These are phyloP conservation scores for Ceratobasidium sp. DNA, from an alignment of 1,284 basidiomycete species.

Conservation along the genomic window DNA sequence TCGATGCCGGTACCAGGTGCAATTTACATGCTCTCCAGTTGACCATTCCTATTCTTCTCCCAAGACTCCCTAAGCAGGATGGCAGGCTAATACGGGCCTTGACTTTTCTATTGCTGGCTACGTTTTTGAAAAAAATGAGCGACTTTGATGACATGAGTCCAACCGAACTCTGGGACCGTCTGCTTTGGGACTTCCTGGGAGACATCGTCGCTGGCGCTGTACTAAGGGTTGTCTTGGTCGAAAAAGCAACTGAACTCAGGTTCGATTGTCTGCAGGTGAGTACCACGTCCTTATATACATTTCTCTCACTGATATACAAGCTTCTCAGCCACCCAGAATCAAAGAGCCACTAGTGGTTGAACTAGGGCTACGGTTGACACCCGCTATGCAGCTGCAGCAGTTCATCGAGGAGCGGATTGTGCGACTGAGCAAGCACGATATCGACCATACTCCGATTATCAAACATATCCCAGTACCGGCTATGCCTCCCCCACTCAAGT, in stretches of 20 bases:
- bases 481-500: not conserved
- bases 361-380: not conserved
- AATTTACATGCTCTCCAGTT: not conserved
- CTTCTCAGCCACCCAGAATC: not conserved
- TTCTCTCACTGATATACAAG: not conserved
- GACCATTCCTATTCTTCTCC: not conserved
- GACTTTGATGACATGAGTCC: not conserved
- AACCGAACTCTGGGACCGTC: not conserved
- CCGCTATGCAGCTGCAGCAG: not conserved
- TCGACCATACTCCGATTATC: not conserved
- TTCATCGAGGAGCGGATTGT: not conserved
- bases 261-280: not conserved
- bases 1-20: not conserved
- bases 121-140: not conserved
- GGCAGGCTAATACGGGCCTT: not conserved
- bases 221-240: not conserved
- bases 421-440: not conserved
- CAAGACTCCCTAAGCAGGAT: not conserved
- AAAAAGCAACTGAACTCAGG: not conserved
- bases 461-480: not conserved
- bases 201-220: not conserved
- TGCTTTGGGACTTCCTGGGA: not conserved
- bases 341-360: no score
- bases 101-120: not conserved
- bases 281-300: not conserved